Evolutionary conservation across 2,329 filamentous ascomycete genomes (phyloP).

Genomic region (Pseudopithomyces chartarum): DNA sequence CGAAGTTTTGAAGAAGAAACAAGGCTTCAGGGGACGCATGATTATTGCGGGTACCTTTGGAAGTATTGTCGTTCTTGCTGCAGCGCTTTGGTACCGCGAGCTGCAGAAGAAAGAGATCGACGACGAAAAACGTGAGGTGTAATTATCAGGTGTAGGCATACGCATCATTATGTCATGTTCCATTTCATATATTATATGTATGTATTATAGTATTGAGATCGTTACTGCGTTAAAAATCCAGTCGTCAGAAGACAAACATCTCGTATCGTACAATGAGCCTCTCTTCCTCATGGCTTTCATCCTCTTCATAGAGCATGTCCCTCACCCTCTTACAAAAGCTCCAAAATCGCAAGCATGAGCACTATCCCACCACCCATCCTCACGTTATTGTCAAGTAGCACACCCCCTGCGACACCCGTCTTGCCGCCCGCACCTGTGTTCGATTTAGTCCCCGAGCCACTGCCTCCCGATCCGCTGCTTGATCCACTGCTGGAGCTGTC

Average conservation of each 20-base stretch:
- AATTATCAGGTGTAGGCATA: neutral
- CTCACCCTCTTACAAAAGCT: neutral
- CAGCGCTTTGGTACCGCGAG: constrained; percentile 34
- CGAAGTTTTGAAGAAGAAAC: constrained; percentile 53
- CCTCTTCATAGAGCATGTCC: neutral
- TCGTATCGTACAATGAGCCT: neutral
- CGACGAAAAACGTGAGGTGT: neutral
- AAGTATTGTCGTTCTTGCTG: constrained; percentile 49
- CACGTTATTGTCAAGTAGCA: neutral
- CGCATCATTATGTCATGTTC: neutral
- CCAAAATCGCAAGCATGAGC: neutral
- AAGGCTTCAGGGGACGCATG: constrained; percentile 53
- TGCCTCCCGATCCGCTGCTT: no score
- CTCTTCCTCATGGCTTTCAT: no score
- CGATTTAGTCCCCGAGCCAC: no score
- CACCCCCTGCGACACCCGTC: neutral
- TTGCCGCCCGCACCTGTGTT: no score
- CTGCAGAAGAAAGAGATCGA: constrained; percentile 9
- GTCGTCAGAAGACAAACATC: neutral
- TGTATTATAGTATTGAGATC: neutral
- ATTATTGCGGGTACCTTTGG: constrained; percentile 55
- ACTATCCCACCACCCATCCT: neutral
- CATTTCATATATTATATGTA: neutral
- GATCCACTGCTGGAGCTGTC: no score
- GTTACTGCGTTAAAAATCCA: neutral